Percentiles rank a stretch among this genome's conserved stretches.
Conservation (phyloP, 1,139 yeast genomes). For the Hansenula sp. region DNA sequence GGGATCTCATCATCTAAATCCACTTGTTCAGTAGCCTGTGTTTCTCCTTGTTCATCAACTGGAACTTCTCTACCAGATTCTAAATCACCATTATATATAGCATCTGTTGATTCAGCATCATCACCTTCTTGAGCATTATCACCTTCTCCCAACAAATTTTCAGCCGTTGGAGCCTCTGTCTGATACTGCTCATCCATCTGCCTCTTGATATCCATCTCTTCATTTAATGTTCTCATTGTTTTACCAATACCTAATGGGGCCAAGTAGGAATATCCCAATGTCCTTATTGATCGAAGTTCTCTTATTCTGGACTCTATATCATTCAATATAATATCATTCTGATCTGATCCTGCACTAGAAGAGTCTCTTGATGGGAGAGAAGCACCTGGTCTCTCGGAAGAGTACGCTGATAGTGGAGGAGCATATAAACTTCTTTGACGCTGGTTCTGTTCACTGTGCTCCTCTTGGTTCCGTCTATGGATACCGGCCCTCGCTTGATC, state of each 20-base stretch:
- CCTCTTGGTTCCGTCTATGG: neutral
- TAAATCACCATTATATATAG: neutral
- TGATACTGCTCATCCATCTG: slow-evolving; percentile 28
- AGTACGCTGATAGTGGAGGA: slow-evolving; percentile 51
- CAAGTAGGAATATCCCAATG: slow-evolving; percentile 44
- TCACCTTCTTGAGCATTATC: slow-evolving; percentile 3
- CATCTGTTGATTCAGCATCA: slow-evolving; percentile 14
- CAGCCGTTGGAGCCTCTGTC: slow-evolving; percentile 21
- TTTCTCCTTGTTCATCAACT: slow-evolving; percentile 1
- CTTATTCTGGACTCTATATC: slow-evolving; percentile 33
- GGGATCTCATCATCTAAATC: slow-evolving; percentile 48
- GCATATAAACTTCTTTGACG: slow-evolving; percentile 31
- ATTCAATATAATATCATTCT: neutral
- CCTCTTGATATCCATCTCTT: slow-evolving; percentile 22
- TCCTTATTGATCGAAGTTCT: slow-evolving; percentile 38
- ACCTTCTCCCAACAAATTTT: slow-evolving; percentile 27
- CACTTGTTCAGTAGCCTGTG: slow-evolving; percentile 10
- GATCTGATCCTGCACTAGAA: slow-evolving; percentile 7
- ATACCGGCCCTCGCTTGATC: neutral
- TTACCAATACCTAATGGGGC: slow-evolving; percentile 53
- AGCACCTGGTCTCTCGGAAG: slow-evolving; percentile 49
- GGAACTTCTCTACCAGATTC: neutral
- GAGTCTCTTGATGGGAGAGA: neutral
- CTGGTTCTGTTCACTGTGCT: slow-evolving; percentile 5
- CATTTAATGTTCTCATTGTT: slow-evolving; percentile 44